These are phyloP conservation scores for Calonectria crousiana DNA, from an alignment of 2,329 filamentous ascomycete species.

Conservation along the genomic window DNA sequence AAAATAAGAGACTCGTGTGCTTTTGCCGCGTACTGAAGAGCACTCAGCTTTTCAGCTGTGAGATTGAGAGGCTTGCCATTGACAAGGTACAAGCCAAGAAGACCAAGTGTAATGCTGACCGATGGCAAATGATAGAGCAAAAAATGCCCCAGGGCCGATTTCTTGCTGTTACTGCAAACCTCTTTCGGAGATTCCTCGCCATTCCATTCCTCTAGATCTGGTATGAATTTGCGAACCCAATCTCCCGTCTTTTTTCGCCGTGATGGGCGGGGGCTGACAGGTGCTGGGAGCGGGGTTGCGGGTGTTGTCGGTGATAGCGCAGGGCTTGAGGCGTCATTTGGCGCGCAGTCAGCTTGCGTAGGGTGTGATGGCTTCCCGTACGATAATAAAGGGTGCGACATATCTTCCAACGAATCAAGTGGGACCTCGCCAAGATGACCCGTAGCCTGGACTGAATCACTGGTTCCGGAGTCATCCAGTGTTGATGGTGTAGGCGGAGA, in stretches of 20 bases:
- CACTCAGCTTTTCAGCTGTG: background rate
- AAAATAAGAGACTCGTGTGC: constrained; percentile 15
- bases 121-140: constrained; percentile 1
- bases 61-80: background rate
- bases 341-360: background rate
- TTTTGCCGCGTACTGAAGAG: constrained; percentile 22
- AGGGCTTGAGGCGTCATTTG: background rate
- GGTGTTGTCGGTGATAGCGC: background rate
- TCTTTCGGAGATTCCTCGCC: background rate
- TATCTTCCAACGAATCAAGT: background rate
- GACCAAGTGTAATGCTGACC: background rate
- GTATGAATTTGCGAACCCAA: background rate
- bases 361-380: background rate
- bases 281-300: background rate
- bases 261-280: too few species aligned
- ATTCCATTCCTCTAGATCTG: background rate
- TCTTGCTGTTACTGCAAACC: background rate
- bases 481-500: background rate
- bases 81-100: background rate
- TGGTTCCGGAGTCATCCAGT: background rate
- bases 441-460: background rate
- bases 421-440: background rate
- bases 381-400: background rate
- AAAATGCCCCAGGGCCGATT: background rate
- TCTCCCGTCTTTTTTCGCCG: background rate